Conservation (phyloP, 495 filamentous ascomycete genomes). For the Xylaria curta region DNA sequence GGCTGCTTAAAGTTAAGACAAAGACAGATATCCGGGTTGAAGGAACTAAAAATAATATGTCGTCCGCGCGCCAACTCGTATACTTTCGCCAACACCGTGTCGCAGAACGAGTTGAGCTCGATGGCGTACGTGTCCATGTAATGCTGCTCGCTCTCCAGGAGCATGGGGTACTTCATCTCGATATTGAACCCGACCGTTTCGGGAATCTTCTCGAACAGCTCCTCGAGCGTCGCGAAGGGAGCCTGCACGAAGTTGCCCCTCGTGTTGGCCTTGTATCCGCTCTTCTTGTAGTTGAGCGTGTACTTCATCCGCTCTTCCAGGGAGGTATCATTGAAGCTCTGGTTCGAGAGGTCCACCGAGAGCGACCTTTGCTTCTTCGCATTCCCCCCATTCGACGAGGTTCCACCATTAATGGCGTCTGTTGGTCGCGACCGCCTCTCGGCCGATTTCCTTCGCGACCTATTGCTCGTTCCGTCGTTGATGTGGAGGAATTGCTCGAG, state of each 20-base stretch:
- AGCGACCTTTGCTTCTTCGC: conserved; percentile 53
- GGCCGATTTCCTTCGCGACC: conserved; percentile 29
- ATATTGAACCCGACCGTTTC: conserved; percentile 92
- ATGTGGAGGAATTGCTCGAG: conserved; percentile 93
- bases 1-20: conserved; percentile 94
- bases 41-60: conserved; percentile 93
- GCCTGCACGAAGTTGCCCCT: conserved; percentile 93
- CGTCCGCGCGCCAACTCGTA: conserved; percentile 72
- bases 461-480: conserved; percentile 58
- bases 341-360: conserved; percentile 49
- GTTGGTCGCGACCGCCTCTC: conserved; percentile 40
- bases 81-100: conserved; percentile 86
- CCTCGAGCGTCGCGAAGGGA: conserved; percentile 92
- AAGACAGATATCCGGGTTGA: conserved; percentile 96
- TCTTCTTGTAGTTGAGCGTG: conserved; percentile 86
- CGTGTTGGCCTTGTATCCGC: conserved; percentile 94
- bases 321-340: conserved; percentile 51
- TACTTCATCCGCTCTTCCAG: conserved; percentile 95
- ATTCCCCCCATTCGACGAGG: conserved; percentile 43
- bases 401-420: conserved; percentile 37
- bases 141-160: conserved; percentile 89
- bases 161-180: conserved; percentile 99
- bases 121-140: conserved; percentile 98
- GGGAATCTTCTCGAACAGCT: conserved; percentile 86
- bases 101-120: conserved; percentile 96